Base-by-base conservation (phyloP, 345 rosid genomes). In the Toxicodendron radicans region DNA sequence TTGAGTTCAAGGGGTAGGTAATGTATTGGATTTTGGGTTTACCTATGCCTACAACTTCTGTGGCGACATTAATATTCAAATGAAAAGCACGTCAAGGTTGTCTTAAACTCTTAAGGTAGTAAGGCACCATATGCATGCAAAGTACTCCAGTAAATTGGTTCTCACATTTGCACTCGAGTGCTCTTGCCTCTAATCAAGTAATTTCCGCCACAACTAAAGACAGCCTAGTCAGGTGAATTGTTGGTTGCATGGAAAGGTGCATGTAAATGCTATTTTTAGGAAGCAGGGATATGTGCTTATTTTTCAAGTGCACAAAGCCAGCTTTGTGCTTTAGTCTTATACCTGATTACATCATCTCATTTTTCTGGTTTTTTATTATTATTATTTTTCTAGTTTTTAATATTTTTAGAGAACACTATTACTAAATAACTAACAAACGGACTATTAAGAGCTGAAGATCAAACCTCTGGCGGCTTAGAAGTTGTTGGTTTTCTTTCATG, bases 401-500 rank as follows among this genome's bases (percentile, higher is more conserved):
- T 60, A 56, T 16, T 30, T 13, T 38, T n/a, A 63, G 21, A 38
- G 5, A 18, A 7, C 16, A n/a, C 7, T 7, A 38, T 38, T 38
- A n/a, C 12, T 18, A 67, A 10, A 2, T 66, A 48, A 24, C 6
- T 66, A 17, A 30, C 20, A 30, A 17, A 49, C 11, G 17, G 71
- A 9, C 18, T 4, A 14, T 30, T 16, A 48, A 27, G 32, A 41
- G 32, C 24, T 10, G 51, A 10, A 67, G 3, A 7, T 16, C 58
- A n/a, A 53, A 46, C 20, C 5, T 68, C 30, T 32, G 27, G 45
- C 27, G 18, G 33, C 16, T 13, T 3, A 38, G 52, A 23, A 56
- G 63, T 17, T 23, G 23, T 38, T 69, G 16, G 18, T 69, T 69
- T 54, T 48, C 33, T 53, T 69, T 69, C 35, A 38, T 53, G 48